These are phyloP conservation scores for Suillus hirtellus DNA, from an alignment of 768 basidiomycete genomes.

Conservation along the genomic window DNA sequence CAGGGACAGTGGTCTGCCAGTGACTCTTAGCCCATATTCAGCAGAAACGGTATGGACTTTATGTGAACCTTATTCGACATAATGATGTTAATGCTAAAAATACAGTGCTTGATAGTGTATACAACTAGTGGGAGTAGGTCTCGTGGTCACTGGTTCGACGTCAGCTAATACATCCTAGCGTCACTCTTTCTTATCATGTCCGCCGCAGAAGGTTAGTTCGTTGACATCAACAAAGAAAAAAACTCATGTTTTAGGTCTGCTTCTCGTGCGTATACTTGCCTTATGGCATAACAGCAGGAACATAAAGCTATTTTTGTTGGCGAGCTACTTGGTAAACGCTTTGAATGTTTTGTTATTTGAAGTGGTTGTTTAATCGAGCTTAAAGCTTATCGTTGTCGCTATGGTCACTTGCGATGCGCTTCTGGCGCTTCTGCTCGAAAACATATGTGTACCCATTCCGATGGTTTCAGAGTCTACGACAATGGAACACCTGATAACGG, in stretches of 20 bases:
- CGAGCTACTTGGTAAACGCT: slow-evolving; percentile 11
- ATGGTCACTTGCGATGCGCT: slow-evolving; percentile 11
- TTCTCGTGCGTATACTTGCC: slow-evolving; percentile 16
- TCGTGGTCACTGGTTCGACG: neutral
- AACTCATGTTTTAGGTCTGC: slow-evolving; percentile 10
- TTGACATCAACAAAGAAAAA: neutral
- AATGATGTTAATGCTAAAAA: neutral
- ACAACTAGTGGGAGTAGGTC: slow-evolving; percentile 11
- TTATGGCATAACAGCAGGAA: slow-evolving; percentile 7
- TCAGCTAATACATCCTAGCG: neutral
- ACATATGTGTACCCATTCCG: slow-evolving; percentile 8
- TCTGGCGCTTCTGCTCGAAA: slow-evolving; percentile 5
- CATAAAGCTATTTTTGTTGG: slow-evolving; percentile 5
- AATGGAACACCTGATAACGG: slow-evolving; percentile 9
- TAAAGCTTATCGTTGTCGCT: slow-evolving; percentile 9
- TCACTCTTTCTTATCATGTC: slow-evolving; percentile 13
- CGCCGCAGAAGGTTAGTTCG: slow-evolving; percentile 8
- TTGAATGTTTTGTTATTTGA: neutral
- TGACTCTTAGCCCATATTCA: neutral
- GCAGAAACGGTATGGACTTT: neutral
- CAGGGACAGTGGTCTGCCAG: neutral
- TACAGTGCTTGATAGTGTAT: slow-evolving; percentile 12
- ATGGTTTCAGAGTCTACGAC: neutral
- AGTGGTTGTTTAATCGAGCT: neutral
- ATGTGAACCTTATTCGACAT: neutral